Conservation (phyloP, 2,329 filamentous ascomycete genomes). For the Sarocladium kiliense region DNA sequence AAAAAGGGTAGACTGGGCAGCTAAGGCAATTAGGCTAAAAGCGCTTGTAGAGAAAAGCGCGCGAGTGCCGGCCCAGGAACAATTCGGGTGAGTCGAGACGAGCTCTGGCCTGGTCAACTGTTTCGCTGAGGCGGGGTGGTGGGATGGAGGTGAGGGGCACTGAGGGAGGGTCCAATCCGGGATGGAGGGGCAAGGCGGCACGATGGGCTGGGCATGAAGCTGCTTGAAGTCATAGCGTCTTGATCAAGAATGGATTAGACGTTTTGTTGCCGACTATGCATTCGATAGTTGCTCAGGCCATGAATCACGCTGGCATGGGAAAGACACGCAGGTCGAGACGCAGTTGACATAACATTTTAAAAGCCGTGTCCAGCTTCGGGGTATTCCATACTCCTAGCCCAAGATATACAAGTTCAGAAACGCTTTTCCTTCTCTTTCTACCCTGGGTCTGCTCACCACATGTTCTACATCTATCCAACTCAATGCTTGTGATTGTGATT, state of each 20-base stretch:
- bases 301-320: too few relatives aligned
- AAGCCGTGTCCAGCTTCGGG: neutral
- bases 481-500: conserved; percentile 14
- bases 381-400: neutral
- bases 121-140: neutral
- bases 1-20: neutral
- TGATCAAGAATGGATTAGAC: neutral
- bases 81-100: neutral
- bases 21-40: conserved; percentile 7
- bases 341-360: too few relatives aligned
- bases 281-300: too few relatives aligned
- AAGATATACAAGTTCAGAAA: neutral
- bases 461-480: conserved; percentile 12
- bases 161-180: neutral
- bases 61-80: neutral
- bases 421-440: neutral
- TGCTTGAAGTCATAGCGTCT: neutral
- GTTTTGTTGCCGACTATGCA: too few relatives aligned
- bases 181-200: neutral
- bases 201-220: neutral
- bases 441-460: neutral
- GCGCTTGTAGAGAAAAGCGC: conserved; percentile 5
- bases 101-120: neutral
- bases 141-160: neutral
- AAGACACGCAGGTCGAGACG: too few relatives aligned